Evolutionary conservation across 768 basidiomycete genomes (phyloP).

Genomic region (Panellus pusillus): DNA sequence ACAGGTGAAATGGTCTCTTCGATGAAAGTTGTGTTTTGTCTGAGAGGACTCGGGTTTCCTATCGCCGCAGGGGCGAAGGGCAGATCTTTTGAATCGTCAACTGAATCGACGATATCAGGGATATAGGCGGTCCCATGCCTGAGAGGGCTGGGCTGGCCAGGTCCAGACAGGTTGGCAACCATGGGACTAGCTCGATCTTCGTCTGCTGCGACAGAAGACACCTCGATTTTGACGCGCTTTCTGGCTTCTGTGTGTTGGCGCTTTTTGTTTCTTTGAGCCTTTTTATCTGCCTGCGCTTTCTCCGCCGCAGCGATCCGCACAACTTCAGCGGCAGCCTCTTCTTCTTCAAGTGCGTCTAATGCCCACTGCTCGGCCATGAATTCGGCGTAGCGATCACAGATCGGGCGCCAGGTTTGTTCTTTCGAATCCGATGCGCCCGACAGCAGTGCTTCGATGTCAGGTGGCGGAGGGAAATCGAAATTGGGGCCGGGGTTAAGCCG

Average conservation of each 20-base stretch:
- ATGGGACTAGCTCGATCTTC: conserved; percentile 29
- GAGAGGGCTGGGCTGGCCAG: conserved; percentile 27
- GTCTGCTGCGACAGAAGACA: conserved; percentile 12
- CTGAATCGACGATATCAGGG: conserved; percentile 19
- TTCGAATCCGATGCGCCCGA: conserved; percentile 27
- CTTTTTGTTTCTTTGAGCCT: conserved; percentile 47
- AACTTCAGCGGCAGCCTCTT: conserved; percentile 53
- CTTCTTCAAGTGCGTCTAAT: conserved; percentile 76
- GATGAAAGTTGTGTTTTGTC: conserved; percentile 5
- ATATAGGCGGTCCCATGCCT: conserved; percentile 26
- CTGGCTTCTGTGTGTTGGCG: conserved; percentile 53
- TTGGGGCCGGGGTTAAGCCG: conserved; percentile 86
- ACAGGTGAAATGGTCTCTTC: background rate
- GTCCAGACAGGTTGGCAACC: conserved; percentile 5
- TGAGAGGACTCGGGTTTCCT: conserved; percentile 14
- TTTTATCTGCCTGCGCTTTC: conserved; percentile 49
- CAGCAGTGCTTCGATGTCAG: conserved; percentile 71
- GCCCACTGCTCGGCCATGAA: conserved; percentile 82
- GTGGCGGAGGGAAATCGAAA: conserved; percentile 79
- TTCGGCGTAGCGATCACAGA: conserved; percentile 82
- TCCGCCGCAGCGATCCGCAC: conserved; percentile 38
- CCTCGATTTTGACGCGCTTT: conserved; percentile 47
- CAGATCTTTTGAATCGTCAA: conserved; percentile 1
- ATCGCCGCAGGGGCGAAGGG: background rate
- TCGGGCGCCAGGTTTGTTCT: conserved; percentile 70